Percentiles rank a stretch among this genome's conserved stretches.
Evolutionary conservation across 192 early-diverging fungal species (phyloP).

Genomic region (Podila horticola): DNA sequence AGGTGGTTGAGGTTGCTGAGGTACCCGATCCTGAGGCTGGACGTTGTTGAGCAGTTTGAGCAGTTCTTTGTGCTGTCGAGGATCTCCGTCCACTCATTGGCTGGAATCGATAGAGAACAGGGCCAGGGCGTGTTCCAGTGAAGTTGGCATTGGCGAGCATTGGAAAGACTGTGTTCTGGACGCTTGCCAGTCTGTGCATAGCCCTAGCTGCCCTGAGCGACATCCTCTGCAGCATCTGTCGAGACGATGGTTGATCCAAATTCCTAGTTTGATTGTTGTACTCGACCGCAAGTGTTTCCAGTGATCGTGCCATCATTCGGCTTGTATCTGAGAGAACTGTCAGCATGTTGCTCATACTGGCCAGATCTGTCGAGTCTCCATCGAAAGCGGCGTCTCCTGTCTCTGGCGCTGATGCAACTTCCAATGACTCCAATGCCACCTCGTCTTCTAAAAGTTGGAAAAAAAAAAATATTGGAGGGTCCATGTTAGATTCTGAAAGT

Average conservation of each 20-base stretch:
- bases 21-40: not conserved
- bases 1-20: not conserved
- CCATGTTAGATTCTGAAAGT: not conserved
- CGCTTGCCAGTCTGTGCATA: slow-evolving; percentile 48
- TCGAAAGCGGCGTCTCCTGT: slow-evolving; percentile 20
- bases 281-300: slow-evolving; percentile 29
- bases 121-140: slow-evolving; percentile 25
- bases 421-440: slow-evolving; percentile 29
- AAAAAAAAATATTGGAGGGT: not conserved
- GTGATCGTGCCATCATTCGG: slow-evolving; percentile 27
- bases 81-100: slow-evolving; percentile 5
- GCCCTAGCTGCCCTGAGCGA: slow-evolving; percentile 42
- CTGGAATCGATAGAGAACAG: slow-evolving; percentile 33
- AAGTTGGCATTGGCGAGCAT: slow-evolving; percentile 49
- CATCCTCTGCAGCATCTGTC: slow-evolving; percentile 11
- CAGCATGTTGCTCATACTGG: slow-evolving; percentile 27
- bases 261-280: slow-evolving; percentile 10
- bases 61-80: not conserved
- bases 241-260: slow-evolving; percentile 5
- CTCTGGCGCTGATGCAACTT: slow-evolving; percentile 25
- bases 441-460: slow-evolving; percentile 16
- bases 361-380: slow-evolving; percentile 43
- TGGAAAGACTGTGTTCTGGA: slow-evolving; percentile 47
- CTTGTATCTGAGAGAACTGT: slow-evolving; percentile 39
- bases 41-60: not conserved